Evolutionary conservation across 179 eudicot genomes (phyloP).

Genomic region (Gypsophila paniculata): DNA sequence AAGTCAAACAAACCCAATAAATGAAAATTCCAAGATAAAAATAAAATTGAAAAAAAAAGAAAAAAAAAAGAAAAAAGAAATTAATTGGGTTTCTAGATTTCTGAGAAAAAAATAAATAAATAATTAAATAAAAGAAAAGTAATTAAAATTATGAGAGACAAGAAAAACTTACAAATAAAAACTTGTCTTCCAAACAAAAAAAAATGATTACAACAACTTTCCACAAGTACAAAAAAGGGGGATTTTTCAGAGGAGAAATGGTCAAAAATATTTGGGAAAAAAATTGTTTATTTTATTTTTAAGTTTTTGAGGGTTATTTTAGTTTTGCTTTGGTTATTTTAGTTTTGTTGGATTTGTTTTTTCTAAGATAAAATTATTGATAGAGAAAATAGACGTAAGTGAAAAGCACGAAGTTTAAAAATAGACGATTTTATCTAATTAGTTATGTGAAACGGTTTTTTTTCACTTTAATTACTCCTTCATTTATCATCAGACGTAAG

Average conservation of each 20-base stretch:
- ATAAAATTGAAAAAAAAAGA: slow-evolving; percentile 8
- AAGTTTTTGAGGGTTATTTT: too few species aligned
- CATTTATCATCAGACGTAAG: too few species aligned
- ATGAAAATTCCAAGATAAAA: slow-evolving; percentile 13
- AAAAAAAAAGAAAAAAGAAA: slow-evolving; percentile 15
- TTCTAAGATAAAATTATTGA: too few species aligned
- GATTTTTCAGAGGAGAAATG: slow-evolving; percentile 17
- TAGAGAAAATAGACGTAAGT: too few species aligned
- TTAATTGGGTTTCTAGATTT: not conserved
- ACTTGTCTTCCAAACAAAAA: slow-evolving; percentile 19
- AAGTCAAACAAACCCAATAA: slow-evolving; percentile 32
- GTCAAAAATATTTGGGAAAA: slow-evolving; percentile 16
- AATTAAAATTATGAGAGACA: not conserved
- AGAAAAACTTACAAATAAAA: not conserved
- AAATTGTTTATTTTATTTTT: not conserved
- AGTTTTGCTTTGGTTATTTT: too few species aligned
- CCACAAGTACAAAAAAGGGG: not conserved
- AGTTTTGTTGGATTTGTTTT: too few species aligned
- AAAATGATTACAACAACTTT: not conserved
- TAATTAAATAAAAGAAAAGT: too few species aligned
- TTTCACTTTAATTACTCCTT: too few species aligned
- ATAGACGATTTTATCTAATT: too few species aligned
- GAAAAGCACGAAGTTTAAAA: too few species aligned
- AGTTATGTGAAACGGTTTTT: too few species aligned
- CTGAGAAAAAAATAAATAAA: slow-evolving; percentile 3